Evolutionary conservation across 1,284 basidiomycete species (phyloP), one percentile per base, ranked within the genome.

Genomic region (Microbotryum saponariae): DNA sequence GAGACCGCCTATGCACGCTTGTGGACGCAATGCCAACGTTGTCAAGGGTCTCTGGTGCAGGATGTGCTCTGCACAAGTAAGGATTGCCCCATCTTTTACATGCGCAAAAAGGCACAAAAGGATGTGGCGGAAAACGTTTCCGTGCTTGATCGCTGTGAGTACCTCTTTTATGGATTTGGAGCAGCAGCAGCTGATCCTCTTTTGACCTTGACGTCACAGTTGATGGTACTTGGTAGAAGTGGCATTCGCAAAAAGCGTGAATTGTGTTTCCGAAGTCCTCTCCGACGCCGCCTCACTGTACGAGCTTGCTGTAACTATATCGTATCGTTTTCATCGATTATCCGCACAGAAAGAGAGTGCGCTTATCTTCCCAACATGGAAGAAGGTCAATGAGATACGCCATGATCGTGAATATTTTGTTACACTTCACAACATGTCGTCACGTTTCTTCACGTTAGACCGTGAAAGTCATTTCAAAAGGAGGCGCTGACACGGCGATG

Each of bases 41-140:
- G 92, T 78, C 92, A 97, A 73, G 92, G 92, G 8, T 96, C 12
- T n/a, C 6, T 21, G 44, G 21, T 45, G 18, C 65, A 94, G 86
- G 94, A 98, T 73, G 94, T 97, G 21, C 80, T 98, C 46, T 98
- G 94, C 73, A 89, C 89, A 0, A 94, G 90, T 73, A 93, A 90
- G 73, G 94, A 98, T 76, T 98, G 94, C 70, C 94, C 94, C 0
- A 97, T 97, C 66, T 97, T 93, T 76, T 97, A 97, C 75, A 91
- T 94, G 84, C 80, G 94, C 48, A 96, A 94, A 76, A 94, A 94
- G 71, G 85, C 92, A 7, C 93, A 97, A 75, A 96, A 96, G 74
- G 91, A 97, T 71, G 92, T 93, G 0, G 89, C 89, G 66, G 89
- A 93, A 69, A 82, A 87, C 1, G 85, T 83, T 61, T 74, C 80